Percentiles rank a stretch among this genome's conserved stretches.
Conservation (phyloP, 305 asterid species). For the Ruellia speciosa region DNA sequence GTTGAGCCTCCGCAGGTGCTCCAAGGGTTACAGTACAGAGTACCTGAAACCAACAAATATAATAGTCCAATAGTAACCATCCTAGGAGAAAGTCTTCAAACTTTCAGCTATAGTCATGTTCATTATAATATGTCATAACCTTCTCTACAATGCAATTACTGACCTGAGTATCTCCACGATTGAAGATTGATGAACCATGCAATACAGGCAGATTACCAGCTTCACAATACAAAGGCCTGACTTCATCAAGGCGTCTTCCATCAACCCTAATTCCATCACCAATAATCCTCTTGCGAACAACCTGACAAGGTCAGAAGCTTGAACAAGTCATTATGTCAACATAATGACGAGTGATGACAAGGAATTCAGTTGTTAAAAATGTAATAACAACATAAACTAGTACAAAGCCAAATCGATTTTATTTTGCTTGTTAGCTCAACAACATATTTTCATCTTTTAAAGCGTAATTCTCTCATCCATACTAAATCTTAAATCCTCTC, state of each 20-base stretch:
- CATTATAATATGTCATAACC: neutral
- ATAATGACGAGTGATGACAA: slow-evolving; percentile 12
- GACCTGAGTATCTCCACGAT: slow-evolving; percentile 98
- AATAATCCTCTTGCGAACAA: slow-evolving; percentile 81
- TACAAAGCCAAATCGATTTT: neutral
- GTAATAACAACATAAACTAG: neutral
- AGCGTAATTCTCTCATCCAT: neutral
- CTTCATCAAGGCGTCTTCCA: slow-evolving; percentile 89
- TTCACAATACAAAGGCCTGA: slow-evolving; percentile 82
- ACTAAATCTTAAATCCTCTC: neutral
- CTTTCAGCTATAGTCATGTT: slow-evolving; percentile 12
- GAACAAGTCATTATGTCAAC: neutral
- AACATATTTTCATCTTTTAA: neutral
- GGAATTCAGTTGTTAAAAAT: neutral
- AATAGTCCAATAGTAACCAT: slow-evolving; percentile 18
- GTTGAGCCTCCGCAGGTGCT: slow-evolving; percentile 96
- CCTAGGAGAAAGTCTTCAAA: slow-evolving; percentile 16
- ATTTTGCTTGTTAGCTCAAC: too few relatives aligned
- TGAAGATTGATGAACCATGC: slow-evolving; percentile 83
- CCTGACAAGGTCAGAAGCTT: slow-evolving; percentile 41
- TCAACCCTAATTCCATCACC: slow-evolving; percentile 85
- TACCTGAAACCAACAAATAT: slow-evolving; percentile 45
- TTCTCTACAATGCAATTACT: slow-evolving; percentile 19
- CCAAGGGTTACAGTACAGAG: slow-evolving; percentile 96
- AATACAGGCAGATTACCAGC: slow-evolving; percentile 75